phyloP scores from a whole-genome alignment of 2,329 filamentous ascomycete species.

The Diaporthe citriasiana region DNA sequence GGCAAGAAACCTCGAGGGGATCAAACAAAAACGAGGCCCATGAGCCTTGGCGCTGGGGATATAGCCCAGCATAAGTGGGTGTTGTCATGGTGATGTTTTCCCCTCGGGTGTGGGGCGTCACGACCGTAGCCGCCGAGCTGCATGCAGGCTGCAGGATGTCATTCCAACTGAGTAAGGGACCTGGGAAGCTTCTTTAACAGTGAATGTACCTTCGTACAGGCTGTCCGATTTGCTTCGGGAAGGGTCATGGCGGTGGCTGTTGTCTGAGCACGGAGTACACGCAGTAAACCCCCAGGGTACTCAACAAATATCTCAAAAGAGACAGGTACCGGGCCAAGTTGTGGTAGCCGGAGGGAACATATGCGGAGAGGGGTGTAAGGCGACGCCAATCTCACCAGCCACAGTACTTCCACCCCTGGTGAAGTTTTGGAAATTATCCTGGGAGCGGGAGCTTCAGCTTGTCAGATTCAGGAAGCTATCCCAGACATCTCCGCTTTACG shows the following conservation, averaged over 20 bases:
- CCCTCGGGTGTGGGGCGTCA: constrained; percentile 7
- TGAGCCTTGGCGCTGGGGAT: constrained; percentile 23
- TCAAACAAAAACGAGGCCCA: constrained; percentile 23
- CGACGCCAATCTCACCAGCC: constrained; percentile 17
- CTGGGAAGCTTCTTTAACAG: constrained; percentile 8
- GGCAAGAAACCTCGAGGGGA: constrained; percentile 28
- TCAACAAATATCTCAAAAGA: constrained; percentile 8
- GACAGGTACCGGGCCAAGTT: background rate
- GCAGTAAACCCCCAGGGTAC: background rate
- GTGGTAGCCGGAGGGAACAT: background rate
- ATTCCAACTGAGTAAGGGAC: constrained; percentile 18
- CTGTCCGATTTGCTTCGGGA: constrained; percentile 7
- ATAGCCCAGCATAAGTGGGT: constrained; percentile 2
- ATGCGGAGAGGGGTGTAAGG: background rate
- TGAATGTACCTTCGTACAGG: background rate
- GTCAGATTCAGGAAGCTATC: constrained; percentile 32
- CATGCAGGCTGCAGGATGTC: constrained; percentile 37
- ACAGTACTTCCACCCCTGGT: constrained; percentile 17
- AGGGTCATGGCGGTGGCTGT: constrained; percentile 16
- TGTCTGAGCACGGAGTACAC: background rate
- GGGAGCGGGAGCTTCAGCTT: constrained; percentile 33
- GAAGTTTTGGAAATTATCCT: constrained; percentile 34
- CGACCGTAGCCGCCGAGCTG: constrained; percentile 34
- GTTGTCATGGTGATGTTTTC: constrained; percentile 40
- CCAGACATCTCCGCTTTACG: constrained; percentile 27